Conservation (phyloP, 768 basidiomycete genomes). For the Suillus tomentosus region DNA sequence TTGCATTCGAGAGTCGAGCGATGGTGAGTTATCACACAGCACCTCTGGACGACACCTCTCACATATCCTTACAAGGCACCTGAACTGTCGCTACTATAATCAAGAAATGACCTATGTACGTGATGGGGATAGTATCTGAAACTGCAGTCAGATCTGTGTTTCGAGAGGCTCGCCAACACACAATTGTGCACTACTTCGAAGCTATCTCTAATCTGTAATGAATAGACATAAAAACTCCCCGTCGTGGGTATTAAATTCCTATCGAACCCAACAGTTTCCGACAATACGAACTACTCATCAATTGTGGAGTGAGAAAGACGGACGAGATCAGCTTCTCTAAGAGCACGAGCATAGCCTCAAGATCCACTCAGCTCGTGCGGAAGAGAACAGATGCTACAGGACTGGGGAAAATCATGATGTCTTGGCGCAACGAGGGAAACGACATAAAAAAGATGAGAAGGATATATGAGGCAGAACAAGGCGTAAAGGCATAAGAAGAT, state of each 20-base stretch:
- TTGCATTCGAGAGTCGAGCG: constrained; percentile 87
- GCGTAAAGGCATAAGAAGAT: constrained; percentile 37
- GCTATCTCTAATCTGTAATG: constrained; percentile 4
- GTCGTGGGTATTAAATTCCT: constrained; percentile 39
- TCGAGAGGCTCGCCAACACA: neutral
- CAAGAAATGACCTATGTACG: neutral
- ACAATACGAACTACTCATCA: constrained; percentile 37
- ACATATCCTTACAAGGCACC: constrained; percentile 37
- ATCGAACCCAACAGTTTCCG: constrained; percentile 32
- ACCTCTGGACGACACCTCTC: neutral
- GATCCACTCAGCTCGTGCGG: constrained; percentile 29
- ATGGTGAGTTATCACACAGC: constrained; percentile 40
- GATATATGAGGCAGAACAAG: constrained; percentile 38
- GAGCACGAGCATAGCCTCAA: constrained; percentile 23
- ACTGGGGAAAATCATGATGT: constrained; percentile 27
- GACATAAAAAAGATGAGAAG: constrained; percentile 31
- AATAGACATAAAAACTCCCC: constrained; percentile 19
- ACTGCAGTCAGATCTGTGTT: neutral
- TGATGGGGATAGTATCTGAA: neutral
- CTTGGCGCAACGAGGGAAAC: constrained; percentile 19
- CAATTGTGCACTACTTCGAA: constrained; percentile 3
- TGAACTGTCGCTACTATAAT: constrained; percentile 43
- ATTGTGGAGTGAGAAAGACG: constrained; percentile 9
- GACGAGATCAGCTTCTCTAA: constrained; percentile 3
- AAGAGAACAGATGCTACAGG: constrained; percentile 23